Evolutionary conservation across 106 monocot species (phyloP).

Genomic region (Amphibolis antarctica): DNA sequence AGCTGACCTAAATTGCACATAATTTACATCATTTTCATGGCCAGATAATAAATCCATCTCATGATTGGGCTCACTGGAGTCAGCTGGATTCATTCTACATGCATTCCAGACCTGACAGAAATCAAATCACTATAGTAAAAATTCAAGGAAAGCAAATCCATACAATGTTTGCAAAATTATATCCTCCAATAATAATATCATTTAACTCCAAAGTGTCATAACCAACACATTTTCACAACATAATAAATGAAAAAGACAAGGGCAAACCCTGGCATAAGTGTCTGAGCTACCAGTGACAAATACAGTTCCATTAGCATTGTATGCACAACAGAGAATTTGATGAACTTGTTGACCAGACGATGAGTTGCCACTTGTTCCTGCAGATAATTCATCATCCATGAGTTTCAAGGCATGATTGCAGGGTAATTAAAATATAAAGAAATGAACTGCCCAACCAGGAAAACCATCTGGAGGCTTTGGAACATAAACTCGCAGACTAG

Average conservation of each 20-base stretch:
- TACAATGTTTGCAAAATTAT: too few relatives aligned
- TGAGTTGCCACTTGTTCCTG: constrained; percentile 64
- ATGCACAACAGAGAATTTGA: constrained; percentile 95
- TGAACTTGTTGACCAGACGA: constrained; percentile 36
- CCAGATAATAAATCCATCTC: constrained; percentile 99
- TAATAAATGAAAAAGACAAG: background rate
- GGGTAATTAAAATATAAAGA: background rate
- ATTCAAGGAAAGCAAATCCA: too few relatives aligned
- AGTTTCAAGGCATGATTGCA: constrained; percentile 1
- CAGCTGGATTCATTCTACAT: constrained; percentile 50
- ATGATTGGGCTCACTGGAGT: constrained; percentile 68
- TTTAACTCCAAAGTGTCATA: too few relatives aligned
- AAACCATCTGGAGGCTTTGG: constrained; percentile 73
- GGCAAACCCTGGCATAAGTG: constrained; percentile 77
- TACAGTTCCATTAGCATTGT: constrained; percentile 92
- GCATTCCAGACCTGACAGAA: constrained; percentile 81
- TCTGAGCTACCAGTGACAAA: constrained; percentile 99
- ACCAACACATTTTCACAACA: too few relatives aligned
- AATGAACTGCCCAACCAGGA: constrained; percentile 39
- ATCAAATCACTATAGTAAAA: too few relatives aligned
- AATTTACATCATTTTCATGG: constrained; percentile 99
- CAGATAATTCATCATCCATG: constrained; percentile 14
- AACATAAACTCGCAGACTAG: constrained; percentile 53
- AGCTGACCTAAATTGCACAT: constrained; percentile 83
- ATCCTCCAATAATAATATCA: too few relatives aligned